A percentile compares a stretch with the other conserved stretches of the same genome.
Evolutionary conservation across 2,329 filamentous ascomycete species (phyloP).

Genomic region (Fusarium sp.): DNA sequence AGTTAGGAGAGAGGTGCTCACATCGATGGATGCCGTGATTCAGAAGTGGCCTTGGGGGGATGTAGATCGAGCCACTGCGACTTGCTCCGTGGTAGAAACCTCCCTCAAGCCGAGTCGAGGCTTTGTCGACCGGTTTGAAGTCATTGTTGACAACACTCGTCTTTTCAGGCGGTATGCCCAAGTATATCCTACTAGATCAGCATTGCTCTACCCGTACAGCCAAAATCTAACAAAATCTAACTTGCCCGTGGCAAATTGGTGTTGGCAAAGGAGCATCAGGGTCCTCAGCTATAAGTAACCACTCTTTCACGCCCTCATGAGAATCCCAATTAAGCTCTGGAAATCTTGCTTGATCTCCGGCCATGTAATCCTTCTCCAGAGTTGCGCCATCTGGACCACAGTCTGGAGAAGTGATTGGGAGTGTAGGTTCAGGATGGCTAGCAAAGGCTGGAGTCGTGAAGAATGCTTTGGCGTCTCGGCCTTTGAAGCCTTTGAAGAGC

Average conservation of each 20-base stretch:
- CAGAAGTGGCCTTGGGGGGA: constrained; percentile 60
- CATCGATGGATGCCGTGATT: constrained; percentile 66
- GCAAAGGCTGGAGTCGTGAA: constrained; percentile 54
- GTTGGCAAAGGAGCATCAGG: constrained; percentile 61
- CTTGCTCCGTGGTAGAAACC: constrained; percentile 63
- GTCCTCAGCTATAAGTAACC: constrained; percentile 62
- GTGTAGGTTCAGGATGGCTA: constrained; percentile 52
- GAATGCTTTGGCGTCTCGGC: constrained; percentile 57
- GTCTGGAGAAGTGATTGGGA: constrained; percentile 57
- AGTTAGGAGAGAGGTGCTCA: constrained; percentile 43
- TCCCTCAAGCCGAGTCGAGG: constrained; percentile 53
- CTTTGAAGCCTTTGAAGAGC: constrained; percentile 56
- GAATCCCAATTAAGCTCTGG: constrained; percentile 58
- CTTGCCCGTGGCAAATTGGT: constrained; percentile 61
- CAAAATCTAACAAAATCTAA: neutral
- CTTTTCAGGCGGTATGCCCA: constrained; percentile 42
- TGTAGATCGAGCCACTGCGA: constrained; percentile 57
- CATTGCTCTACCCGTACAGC: neutral
- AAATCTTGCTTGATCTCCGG: constrained; percentile 56
- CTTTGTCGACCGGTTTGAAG: constrained; percentile 52
- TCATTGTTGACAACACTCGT: constrained; percentile 49
- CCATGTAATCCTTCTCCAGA: constrained; percentile 55
- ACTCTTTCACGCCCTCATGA: constrained; percentile 57
- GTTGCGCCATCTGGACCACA: constrained; percentile 55
- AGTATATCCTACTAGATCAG: constrained; percentile 38